These are phyloP conservation scores for Phytophthora gonapodyides DNA, from an alignment of 352 stramenopile species.

Conservation along the genomic window DNA sequence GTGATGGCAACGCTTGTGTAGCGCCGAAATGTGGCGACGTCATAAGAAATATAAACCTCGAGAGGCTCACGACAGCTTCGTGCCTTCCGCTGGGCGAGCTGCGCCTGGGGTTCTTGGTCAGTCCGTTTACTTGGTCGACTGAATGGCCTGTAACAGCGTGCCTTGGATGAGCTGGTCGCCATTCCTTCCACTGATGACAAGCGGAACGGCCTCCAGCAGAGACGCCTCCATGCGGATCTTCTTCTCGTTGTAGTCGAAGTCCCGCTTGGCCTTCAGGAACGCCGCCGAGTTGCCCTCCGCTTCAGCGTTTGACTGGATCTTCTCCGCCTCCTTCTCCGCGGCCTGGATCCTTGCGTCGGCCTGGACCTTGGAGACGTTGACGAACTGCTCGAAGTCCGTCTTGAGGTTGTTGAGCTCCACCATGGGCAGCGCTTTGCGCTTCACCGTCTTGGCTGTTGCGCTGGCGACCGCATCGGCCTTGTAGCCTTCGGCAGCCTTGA, in stretches of 20 bases:
- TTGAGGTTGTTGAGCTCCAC: constrained; percentile 65
- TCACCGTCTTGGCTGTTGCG: constrained; percentile 57
- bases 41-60: constrained; percentile 5
- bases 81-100: constrained; percentile 23
- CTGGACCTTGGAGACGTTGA: constrained; percentile 65
- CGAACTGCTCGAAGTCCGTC: constrained; percentile 70
- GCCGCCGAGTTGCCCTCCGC: constrained; percentile 60
- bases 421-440: constrained; percentile 57
- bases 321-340: constrained; percentile 57
- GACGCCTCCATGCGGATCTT: constrained; percentile 64
- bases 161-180: constrained; percentile 77
- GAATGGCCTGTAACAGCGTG: constrained; percentile 28
- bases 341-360: constrained; percentile 71
- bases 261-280: constrained; percentile 76
- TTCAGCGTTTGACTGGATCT: constrained; percentile 59
- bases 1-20: too few species aligned
- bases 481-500: constrained; percentile 67
- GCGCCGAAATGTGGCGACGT: background rate
- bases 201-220: constrained; percentile 58
- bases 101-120: background rate
- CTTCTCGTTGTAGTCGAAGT: constrained; percentile 79
- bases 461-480: constrained; percentile 70
- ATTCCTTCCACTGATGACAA: constrained; percentile 87
- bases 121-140: constrained; percentile 20
- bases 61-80: background rate